Percentiles rank a stretch among this genome's conserved stretches.
phyloP scores from a whole-genome alignment of 129 eudicot genomes.

The Ambrosia artemisiifolia region DNA sequence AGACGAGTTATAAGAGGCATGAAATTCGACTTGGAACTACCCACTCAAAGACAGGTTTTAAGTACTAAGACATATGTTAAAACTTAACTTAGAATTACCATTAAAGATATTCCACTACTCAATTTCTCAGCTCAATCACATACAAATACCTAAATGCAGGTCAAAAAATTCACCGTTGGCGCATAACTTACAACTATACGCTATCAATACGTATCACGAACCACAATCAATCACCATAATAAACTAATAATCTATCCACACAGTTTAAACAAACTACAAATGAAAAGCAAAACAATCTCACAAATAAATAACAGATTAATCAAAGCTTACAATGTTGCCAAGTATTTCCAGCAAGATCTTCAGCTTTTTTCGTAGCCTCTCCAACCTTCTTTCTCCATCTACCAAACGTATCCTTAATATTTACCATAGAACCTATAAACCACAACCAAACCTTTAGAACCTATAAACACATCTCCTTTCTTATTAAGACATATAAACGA shows the following conservation, averaged over 20 bases:
- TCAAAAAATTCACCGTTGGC: not conserved
- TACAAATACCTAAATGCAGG: conserved; percentile 1
- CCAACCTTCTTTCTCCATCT: conserved; percentile 90
- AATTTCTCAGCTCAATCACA: not conserved
- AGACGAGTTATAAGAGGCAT: not conserved
- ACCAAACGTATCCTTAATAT: conserved; percentile 68
- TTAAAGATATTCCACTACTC: not conserved
- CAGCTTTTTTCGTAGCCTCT: conserved; percentile 86
- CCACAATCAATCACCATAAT: not conserved
- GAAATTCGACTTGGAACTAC: not conserved
- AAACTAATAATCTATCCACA: not conserved
- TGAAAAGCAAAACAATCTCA: not conserved
- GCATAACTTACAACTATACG: not conserved
- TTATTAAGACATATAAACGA: too few relatives aligned
- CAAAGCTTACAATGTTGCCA: conserved; percentile 85
- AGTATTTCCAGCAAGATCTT: conserved; percentile 88
- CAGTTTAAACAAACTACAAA: not conserved
- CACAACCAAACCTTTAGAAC: not conserved
- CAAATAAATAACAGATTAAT: not conserved
- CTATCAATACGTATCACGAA: not conserved
- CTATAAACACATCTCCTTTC: not conserved
- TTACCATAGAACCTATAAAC: conserved; percentile 58
- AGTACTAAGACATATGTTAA: conserved; percentile 9
- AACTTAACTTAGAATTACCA: not conserved
- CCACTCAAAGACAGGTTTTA: not conserved